Conservation (phyloP, 2,329 filamentous ascomycete species). For the Alternaria brassicae region DNA sequence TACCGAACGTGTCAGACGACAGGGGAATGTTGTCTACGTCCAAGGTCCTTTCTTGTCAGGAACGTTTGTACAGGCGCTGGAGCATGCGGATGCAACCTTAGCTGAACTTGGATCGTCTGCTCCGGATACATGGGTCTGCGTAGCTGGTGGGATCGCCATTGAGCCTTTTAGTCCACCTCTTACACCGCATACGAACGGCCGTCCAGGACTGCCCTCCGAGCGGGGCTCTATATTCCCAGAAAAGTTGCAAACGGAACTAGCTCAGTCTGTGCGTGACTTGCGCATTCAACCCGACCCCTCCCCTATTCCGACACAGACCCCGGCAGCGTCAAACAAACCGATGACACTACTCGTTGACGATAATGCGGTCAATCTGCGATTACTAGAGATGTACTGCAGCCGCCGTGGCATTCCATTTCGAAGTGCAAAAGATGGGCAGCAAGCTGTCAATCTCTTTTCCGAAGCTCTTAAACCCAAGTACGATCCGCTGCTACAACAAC, state of each 20-base stretch:
- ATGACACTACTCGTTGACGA: slow-evolving; percentile 55
- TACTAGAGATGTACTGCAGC: slow-evolving; percentile 57
- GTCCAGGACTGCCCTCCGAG: neutral
- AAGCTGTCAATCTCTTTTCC: slow-evolving; percentile 50
- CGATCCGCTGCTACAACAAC: slow-evolving; percentile 14
- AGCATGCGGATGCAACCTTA: slow-evolving; percentile 21
- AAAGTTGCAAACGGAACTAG: slow-evolving; percentile 16
- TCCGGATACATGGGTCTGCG: neutral
- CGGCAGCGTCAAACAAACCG: slow-evolving; percentile 18
- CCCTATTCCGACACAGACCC: neutral
- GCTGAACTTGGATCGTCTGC: slow-evolving; percentile 11
- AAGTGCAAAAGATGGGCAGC: slow-evolving; percentile 50
- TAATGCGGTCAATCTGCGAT: slow-evolving; percentile 55
- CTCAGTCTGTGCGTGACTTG: slow-evolving; percentile 18
- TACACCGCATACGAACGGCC: neutral
- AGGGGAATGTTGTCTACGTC: slow-evolving; percentile 34
- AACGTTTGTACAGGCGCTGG: slow-evolving; percentile 24
- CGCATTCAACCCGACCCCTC: slow-evolving; percentile 5
- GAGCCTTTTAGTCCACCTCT: neutral
- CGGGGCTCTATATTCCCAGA: slow-evolving; percentile 13
- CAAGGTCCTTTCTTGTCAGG: slow-evolving; percentile 38
- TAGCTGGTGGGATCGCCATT: slow-evolving; percentile 1
- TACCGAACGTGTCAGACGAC: slow-evolving; percentile 13
- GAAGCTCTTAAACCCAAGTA: slow-evolving; percentile 10
- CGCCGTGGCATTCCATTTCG: slow-evolving; percentile 50